Base-by-base conservation (phyloP, 257 asterid species). In the Nicotiana attenuata region DNA sequence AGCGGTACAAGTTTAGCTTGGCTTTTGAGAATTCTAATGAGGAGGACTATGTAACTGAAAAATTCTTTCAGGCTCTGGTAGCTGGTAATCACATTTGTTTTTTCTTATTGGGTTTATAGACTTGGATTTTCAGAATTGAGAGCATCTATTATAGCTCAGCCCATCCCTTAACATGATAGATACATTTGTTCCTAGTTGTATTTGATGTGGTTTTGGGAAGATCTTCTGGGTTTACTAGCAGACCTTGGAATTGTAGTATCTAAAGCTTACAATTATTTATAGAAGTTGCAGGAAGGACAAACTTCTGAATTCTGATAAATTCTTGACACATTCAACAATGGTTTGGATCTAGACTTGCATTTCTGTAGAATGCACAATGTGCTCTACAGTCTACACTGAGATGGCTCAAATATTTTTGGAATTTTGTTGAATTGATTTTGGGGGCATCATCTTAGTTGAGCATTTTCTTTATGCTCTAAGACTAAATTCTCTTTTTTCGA, bases 1-100 rank as follows among this genome's bases (percentile, higher is more conserved):
- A 78, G 92, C 90, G 64, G 65, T 96, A 96, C 88, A 94, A 89
- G 82, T 96, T 96, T 87, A 92, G 99, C 91, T 92, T 96, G 93
- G 97, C 99, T 77, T 96, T 96, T 83, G 99, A 96, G 89, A 96
- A 96, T 88, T 96, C 99, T 64, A 96, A 92, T 33, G 98, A 92
- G 86, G 98, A 96, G 88, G 99, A 96, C 87, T 96, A 96, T 86
- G 99, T 96, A 59, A 96, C 99, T 6, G 99, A 96, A 66, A 96
- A 96, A 75, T 96, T 87, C 85, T 96, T 94, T 86, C 98, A 96
- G 89, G 92, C 98, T 53, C 97, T 96, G 78, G 99, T 96, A 83
- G 97, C 99, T 20, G 99, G 99, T 96, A 96, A 84, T 41, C 80
- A 13, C 63, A 57, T 79, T 73, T 61, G 50, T 80, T 75, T 47